Evolutionary conservation across 75 land plant genomes (phyloP).

Genomic region (Pinus taeda): DNA sequence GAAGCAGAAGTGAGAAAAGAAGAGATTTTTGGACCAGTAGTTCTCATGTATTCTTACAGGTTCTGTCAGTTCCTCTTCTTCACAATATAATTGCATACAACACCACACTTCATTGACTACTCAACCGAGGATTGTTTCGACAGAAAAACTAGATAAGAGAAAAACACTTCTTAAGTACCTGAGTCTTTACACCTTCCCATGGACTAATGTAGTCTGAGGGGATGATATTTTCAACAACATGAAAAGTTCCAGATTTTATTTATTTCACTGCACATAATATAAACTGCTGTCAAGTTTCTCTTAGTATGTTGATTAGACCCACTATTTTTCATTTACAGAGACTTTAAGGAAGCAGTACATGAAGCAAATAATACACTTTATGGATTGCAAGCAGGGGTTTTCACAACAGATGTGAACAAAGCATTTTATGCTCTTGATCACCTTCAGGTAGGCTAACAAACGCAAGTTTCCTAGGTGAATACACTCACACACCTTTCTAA

Average conservation of each 20-base stretch:
- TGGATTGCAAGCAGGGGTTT: slow-evolving; percentile 40
- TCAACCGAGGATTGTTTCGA: not conserved
- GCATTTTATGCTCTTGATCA: slow-evolving; percentile 51
- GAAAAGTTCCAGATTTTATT: no score
- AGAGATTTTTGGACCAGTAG: slow-evolving; percentile 47
- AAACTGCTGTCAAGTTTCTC: not conserved
- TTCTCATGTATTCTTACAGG: slow-evolving; percentile 38
- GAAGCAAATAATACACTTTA: slow-evolving; percentile 40
- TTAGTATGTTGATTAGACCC: not conserved
- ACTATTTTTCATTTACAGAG: slow-evolving; percentile 12
- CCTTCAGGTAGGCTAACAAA: slow-evolving; percentile 21
- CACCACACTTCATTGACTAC: not conserved
- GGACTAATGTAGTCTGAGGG: not conserved
- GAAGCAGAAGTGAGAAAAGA: slow-evolving; percentile 33
- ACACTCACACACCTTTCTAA: not conserved
- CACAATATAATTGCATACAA: not conserved
- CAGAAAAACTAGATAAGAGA: not conserved
- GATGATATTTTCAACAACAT: not conserved
- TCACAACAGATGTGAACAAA: slow-evolving; percentile 40
- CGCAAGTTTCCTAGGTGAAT: not conserved
- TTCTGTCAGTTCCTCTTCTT: not conserved
- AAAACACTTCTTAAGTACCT: not conserved
- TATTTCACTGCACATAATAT: no score
- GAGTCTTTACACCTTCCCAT: not conserved
- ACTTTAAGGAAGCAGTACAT: slow-evolving; percentile 31